These are phyloP conservation scores for Apiospora pterosperma DNA, from an alignment of 2,329 filamentous ascomycete genomes.

Conservation along the genomic window DNA sequence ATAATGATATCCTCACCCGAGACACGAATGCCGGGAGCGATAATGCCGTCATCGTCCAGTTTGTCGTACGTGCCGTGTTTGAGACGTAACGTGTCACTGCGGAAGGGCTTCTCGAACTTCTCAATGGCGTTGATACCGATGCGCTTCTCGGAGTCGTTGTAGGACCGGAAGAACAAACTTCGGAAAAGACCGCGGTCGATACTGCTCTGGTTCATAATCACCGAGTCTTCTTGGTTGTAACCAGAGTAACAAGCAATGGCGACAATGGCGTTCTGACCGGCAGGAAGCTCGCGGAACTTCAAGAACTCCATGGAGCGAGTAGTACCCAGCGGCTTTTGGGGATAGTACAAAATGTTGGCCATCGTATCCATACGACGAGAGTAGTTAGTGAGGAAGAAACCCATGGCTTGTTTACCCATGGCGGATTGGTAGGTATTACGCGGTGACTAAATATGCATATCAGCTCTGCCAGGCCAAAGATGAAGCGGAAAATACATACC, in stretches of 20 bases:
- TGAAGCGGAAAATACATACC: slow-evolving; percentile 12
- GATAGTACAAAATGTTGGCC: slow-evolving; percentile 98
- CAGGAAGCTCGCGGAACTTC: slow-evolving; percentile 95
- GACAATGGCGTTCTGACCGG: slow-evolving; percentile 96
- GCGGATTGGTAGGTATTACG: slow-evolving; percentile 99
- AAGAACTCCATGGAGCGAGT: slow-evolving; percentile 98
- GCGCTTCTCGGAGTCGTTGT: slow-evolving; percentile 95
- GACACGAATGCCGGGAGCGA: slow-evolving; percentile 89
- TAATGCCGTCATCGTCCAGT: slow-evolving; percentile 92
- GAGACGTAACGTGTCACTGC: slow-evolving; percentile 81
- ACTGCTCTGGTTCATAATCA: slow-evolving; percentile 99
- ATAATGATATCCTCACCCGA: slow-evolving; percentile 99
- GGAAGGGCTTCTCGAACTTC: slow-evolving; percentile 90
- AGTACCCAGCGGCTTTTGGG: slow-evolving; percentile 93
- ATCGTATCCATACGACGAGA: slow-evolving; percentile 98
- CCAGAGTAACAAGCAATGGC: slow-evolving; percentile 97
- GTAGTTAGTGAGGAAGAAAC: slow-evolving; percentile 97
- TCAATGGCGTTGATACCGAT: slow-evolving; percentile 92
- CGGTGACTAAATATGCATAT: slow-evolving; percentile 61
- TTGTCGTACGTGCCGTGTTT: slow-evolving; percentile 98
- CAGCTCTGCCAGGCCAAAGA: background rate
- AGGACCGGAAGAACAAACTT: slow-evolving; percentile 95
- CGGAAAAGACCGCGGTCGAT: slow-evolving; percentile 97
- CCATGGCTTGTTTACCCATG: slow-evolving; percentile 99
- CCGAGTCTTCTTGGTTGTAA: slow-evolving; percentile 99